Percentiles rank a stretch among this genome's conserved stretches.
These are phyloP conservation scores for Sphenostylis stenocarpa DNA, from an alignment of 306 rosid genomes.

Conservation along the genomic window DNA sequence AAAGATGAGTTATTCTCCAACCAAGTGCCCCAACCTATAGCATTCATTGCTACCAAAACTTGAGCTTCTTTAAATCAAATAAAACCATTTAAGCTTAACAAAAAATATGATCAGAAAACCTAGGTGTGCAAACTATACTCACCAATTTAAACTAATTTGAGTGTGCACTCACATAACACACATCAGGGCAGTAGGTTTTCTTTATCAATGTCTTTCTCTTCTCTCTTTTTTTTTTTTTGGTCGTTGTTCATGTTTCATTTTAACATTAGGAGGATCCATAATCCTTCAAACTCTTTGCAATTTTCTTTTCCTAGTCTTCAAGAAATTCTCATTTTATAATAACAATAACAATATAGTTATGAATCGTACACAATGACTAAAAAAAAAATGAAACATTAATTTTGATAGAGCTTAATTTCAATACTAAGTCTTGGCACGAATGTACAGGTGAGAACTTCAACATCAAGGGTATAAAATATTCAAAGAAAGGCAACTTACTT, in stretches of 20 bases:
- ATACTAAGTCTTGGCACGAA: neutral
- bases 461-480: constrained; percentile 9
- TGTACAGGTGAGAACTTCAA: neutral
- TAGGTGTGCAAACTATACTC: neutral
- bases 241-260: neutral
- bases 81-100: neutral
- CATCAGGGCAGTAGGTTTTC: too few relatives aligned
- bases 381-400: neutral
- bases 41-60: neutral
- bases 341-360: neutral
- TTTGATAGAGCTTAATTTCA: constrained; percentile 26
- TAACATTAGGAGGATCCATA: neutral
- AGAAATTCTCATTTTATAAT: neutral
- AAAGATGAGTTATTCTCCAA: neutral
- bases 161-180: too few relatives aligned
- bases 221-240: neutral
- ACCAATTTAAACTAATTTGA: too few relatives aligned
- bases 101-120: neutral
- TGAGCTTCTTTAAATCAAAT: neutral
- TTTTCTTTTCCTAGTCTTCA: neutral
- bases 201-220: neutral
- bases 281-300: neutral
- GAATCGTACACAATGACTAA: neutral
- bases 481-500: constrained; percentile 52
- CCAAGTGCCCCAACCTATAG: neutral